Evolutionary conservation across 78 protist genomes (phyloP), one percentile per base, ranked within the genome.

Genomic region (Ministeria vibrans): DNA sequence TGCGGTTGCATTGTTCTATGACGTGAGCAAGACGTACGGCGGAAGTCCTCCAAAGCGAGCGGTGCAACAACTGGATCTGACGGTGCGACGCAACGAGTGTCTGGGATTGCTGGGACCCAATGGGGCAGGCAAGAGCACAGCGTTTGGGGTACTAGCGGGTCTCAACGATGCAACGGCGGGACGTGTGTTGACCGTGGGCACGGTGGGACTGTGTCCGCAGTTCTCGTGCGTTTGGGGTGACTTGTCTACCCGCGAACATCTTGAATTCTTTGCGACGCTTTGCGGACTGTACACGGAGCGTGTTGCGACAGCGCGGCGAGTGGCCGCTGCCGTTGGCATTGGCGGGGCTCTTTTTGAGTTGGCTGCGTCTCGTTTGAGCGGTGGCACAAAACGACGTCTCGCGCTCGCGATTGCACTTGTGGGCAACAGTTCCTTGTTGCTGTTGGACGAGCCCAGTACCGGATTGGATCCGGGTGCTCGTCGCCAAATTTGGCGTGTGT

Each of bases 111-210:
- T 94, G 1, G 97, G 97, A 27, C 86, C 88, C 43, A 94, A 94
- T 74, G 97, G 97, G 41, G 94, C 97, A 0, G 44, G n/a, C n/a
- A n/a, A 93, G 82, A 80, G 93, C 22, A 94, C 97, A 4, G 49
- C 92, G 5, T 86, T 95, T 70, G 87, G 81, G 81, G 86, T 92
- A 87, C 77, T 91, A 27, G 87, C 94, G 11, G 95, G 96, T 42
- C 0, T 68, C 38, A 2, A 5, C 15, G 83, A 84, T 25, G 18
- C 81, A 68, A 72, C 59, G 46, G 15, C 18, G 64, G 46, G 83
- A 72, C 84, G 88, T 55, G n/a, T n/a, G n/a, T n/a, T n/a, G n/a
- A n/a, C n/a, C n/a, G n/a, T n/a, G n/a, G 22, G 11, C 59, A 0
- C 39, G 44, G 68, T 85, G 30, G 94, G 94, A 3, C 44, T 91